phyloP scores from a whole-genome alignment of 371 early-diverging fungal species.

The Chytridium lagenaria region DNA sequence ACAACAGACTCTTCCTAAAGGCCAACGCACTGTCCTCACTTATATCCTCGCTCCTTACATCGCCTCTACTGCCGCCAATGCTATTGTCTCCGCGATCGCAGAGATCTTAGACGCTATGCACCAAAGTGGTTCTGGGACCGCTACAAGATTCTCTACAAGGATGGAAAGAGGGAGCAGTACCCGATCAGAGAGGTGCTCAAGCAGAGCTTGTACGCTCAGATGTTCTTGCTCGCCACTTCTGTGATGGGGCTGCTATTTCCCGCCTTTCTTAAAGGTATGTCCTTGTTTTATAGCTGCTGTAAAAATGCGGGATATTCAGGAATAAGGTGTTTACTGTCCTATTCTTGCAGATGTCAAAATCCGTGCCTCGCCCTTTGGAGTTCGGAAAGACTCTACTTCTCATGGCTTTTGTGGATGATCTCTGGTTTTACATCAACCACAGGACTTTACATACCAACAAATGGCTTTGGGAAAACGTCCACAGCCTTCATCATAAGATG shows the following conservation, averaged over 20 bases:
- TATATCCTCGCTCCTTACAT: neutral
- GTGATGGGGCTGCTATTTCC: neutral
- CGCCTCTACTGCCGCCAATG: neutral
- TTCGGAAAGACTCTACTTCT: neutral
- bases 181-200: neutral
- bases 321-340: neutral
- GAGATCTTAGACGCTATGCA: neutral
- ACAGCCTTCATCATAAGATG: constrained; percentile 7
- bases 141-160: constrained; percentile 14
- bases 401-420: constrained; percentile 1
- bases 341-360: neutral
- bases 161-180: neutral
- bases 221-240: neutral
- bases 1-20: neutral
- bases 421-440: constrained; percentile 16
- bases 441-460: neutral
- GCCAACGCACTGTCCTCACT: neutral
- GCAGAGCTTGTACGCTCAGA: constrained; percentile 2
- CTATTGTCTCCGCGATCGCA: neutral
- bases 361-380: neutral
- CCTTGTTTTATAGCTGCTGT: no score
- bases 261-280: neutral
- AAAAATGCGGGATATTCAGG: no score
- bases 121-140: constrained; percentile 1
- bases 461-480: constrained; percentile 11